Evolutionary conservation across 441 rosid genomes (phyloP).

Genomic region (Mallotus repandus): DNA sequence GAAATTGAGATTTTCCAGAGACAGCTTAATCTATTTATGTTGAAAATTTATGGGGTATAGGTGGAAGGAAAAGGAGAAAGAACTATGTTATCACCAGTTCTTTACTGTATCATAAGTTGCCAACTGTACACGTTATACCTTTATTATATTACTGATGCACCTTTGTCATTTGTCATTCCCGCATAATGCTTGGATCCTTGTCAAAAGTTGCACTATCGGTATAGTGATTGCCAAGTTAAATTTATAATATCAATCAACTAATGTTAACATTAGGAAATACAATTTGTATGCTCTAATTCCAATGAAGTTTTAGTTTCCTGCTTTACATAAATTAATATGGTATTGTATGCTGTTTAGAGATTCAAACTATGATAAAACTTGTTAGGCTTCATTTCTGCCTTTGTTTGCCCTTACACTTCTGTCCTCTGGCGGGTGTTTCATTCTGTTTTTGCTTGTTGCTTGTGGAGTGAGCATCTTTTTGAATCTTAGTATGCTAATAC

Average conservation of each 20-base stretch:
- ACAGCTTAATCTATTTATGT: background rate
- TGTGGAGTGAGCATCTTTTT: background rate
- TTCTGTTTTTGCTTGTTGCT: background rate
- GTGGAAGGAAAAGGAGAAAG: background rate
- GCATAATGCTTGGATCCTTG: background rate
- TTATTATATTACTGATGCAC: background rate
- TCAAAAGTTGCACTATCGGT: background rate
- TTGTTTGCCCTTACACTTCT: background rate
- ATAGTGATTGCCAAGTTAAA: background rate
- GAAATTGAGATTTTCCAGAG: background rate
- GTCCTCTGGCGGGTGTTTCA: background rate
- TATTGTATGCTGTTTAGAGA: background rate
- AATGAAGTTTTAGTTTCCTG: background rate
- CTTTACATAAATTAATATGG: background rate
- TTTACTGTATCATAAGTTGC: background rate
- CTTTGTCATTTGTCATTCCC: background rate
- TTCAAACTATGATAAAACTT: background rate
- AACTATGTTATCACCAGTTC: background rate
- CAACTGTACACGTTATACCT: background rate
- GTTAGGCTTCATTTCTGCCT: background rate
- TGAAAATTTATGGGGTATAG: background rate
- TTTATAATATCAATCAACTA: background rate
- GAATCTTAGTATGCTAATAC: background rate
- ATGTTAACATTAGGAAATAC: background rate
- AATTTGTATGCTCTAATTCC: background rate